Base-by-base conservation (phyloP, 1,284 basidiomycete species). In the Ustilago hordei region DNA sequence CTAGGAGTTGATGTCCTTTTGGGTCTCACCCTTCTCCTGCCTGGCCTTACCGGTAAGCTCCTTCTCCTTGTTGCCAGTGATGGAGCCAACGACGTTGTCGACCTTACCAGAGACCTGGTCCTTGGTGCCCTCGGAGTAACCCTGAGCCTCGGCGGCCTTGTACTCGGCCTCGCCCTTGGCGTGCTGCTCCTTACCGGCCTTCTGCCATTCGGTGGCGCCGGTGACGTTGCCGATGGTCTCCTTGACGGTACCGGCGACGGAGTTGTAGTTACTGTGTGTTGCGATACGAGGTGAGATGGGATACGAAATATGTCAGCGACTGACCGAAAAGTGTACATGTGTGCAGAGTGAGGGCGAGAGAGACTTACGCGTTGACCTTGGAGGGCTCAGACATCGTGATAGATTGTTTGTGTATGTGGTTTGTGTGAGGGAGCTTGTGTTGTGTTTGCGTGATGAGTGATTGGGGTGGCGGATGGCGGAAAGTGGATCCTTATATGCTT, bases 81-180 rank as follows among this genome's bases (percentile, higher is more conserved):
- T 60, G 59, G 75, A 62, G 34, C 79, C 79, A 55, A 80, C 59
- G 28, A 83, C 65, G 58, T 72, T 72, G 72, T 81, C 78, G 50
- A 76, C 35, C 80, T 83, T 81, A 60, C 81, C 81, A n/a, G 69
- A 71, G 34, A 83, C 71, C 74, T 79, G 79, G 75, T 82, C 78
- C 56, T 70, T 71, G 62, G 74, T 59, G 38, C 81, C 81, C 75
- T 83, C 81, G 55, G 80, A 78, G 74, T 83, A 81, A 31, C 60
- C 74, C 76, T 82, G 77, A 57, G 81, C 71, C 64, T 79, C 55
- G 48, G 81, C 81, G 48, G 81, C 79, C 76, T 81, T 82, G 62
- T 68, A 61, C 75, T 82, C 81, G 35, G 64, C 48, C 68, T 81
- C 81, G 50, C 81, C 81, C 76, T 81, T 54, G 55, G 81, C 79